Evolutionary conservation across 352 stramenopile species (phyloP).

Genomic region (Pythium scleroteichum): DNA sequence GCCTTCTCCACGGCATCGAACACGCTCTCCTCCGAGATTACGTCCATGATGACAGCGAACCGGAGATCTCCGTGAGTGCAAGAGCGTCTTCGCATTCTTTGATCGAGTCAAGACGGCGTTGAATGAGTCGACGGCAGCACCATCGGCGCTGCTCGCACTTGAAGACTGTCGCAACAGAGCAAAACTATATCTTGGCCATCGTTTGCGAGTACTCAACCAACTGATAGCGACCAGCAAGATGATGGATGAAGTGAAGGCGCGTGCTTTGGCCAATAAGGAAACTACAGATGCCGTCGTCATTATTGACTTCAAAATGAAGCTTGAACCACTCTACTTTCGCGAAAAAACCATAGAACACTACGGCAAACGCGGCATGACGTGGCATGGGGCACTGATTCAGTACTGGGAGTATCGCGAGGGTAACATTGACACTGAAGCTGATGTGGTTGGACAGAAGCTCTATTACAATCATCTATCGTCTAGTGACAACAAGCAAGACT

Average conservation of each 20-base stretch:
- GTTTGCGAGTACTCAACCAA: background rate
- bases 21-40: too few relatives aligned
- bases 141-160: too few relatives aligned
- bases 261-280: background rate
- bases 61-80: background rate
- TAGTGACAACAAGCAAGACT: slow-evolving; percentile 7
- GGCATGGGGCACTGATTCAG: slow-evolving; percentile 4
- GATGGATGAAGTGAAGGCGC: background rate
- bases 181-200: background rate
- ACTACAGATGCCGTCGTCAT: slow-evolving; percentile 3
- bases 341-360: slow-evolving; percentile 9
- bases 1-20: too few relatives aligned
- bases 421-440: too few relatives aligned
- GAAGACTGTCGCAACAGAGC: too few relatives aligned
- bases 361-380: slow-evolving; percentile 4
- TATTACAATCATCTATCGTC: slow-evolving; percentile 6
- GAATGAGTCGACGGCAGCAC: background rate
- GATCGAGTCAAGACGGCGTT: background rate
- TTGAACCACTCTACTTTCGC: slow-evolving; percentile 2
- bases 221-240: background rate
- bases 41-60: too few relatives aligned
- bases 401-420: background rate
- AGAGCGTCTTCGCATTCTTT: background rate
- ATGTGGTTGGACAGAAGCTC: background rate
- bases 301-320: slow-evolving; percentile 11